Conservation (phyloP, 2,329 filamentous ascomycete species). For the Colletotrichum sojae region DNA sequence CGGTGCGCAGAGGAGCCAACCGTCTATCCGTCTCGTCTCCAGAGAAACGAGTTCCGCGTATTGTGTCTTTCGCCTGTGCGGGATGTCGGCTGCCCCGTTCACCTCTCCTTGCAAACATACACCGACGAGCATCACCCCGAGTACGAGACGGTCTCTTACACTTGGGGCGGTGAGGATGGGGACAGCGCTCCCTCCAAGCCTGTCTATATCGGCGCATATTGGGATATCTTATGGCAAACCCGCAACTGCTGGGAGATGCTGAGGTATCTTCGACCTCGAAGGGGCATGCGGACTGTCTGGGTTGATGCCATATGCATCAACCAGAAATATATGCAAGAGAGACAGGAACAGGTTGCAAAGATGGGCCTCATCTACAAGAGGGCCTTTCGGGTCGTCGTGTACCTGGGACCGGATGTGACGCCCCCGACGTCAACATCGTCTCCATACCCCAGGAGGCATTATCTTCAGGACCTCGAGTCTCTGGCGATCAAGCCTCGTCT, state of each 20-base stretch:
- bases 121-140: not conserved
- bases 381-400: not conserved
- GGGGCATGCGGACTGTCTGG: not conserved
- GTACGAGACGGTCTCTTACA: not conserved
- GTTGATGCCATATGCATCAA: slow-evolving; percentile 6
- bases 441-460: not conserved
- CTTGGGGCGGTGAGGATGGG: not conserved
- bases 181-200: not conserved
- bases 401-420: not conserved
- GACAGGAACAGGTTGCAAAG: not conserved
- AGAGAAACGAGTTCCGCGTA: not conserved
- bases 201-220: fast-evolving
- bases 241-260: slow-evolving; percentile 8
- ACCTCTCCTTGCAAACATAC: not conserved
- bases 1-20: no score
- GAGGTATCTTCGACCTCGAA: fast-evolving
- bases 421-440: not conserved
- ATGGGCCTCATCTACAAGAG: not conserved
- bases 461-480: not conserved
- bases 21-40: not conserved
- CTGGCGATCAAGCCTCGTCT: not conserved
- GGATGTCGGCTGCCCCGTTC: not conserved
- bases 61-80: not conserved
- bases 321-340: not conserved
- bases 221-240: not conserved